Base-by-base conservation (phyloP, 2,329 filamentous ascomycete species). In the Aspergillus flavus region DNA sequence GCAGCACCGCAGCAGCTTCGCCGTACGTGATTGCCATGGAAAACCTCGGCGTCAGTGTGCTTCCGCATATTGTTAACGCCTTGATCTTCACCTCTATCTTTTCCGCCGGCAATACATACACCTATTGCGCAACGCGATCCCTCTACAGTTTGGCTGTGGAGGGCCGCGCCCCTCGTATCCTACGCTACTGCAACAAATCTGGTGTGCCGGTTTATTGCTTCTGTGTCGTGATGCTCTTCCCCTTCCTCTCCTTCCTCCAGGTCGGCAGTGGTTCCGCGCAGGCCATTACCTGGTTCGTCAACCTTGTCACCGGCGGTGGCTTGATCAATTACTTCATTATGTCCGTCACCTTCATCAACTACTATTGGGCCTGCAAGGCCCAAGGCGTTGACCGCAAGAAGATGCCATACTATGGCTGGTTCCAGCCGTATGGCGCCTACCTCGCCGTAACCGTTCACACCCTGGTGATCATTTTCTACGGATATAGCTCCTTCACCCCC, bases 11-110 rank as follows among this genome's bases (percentile, higher is more conserved):
- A 10, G 84, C 84, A 12, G 85, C 85, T 0, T 89, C 86, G 32
- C 87, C 87, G 2, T 89, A 88, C 68, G 86, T 88, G 61, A 87
- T 89, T 69, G 86, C 86, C 56, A 87, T 88, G 84, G 75, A 80
- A 57, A 85, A 86, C 67, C 68, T 88, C 64, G 77, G 80, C 11
- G 81, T 89, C 59, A 69, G 73, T 0, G 84, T 83, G 12, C 81
- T 89, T 34, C 85, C 86, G 9, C 80, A 86, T 58, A 79, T 89
- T 21, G 81, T 87, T 67, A 89, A 89, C 68, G 87, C 85, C 19
- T 74, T 85, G 3, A 68, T 84, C 46, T 71, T 86, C 58, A 86
- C 84, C 1, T 83, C 81, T 23, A 85, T 85, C 66, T 86, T 85
- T 73, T 85, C 82, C 1, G 84, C 84, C 10, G 85, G 82, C 21